A percentile compares a stretch with the other conserved stretches of the same genome.
Conservation (phyloP, 1,284 basidiomycete genomes). For the Ceratobasidium sp. region DNA sequence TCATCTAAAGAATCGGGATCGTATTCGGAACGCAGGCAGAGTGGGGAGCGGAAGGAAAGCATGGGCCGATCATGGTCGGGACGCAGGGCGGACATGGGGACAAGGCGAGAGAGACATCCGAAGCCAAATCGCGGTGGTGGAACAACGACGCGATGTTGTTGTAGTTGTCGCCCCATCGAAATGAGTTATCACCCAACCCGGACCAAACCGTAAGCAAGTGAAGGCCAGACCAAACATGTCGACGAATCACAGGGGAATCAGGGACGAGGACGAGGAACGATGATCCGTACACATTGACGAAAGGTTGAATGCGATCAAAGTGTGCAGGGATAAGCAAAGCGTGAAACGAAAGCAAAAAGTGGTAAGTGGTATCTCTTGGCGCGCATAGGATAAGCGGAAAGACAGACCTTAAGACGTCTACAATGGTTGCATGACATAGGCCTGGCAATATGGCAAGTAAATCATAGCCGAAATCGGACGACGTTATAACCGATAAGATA, state of each 20-base stretch:
- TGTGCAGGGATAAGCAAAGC: not conserved
- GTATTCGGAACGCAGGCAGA: not conserved
- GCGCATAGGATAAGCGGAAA: slow-evolving; percentile 69
- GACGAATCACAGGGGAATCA: not conserved
- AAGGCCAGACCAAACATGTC: not conserved
- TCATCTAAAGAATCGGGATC: slow-evolving; percentile 69
- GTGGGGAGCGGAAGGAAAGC: slow-evolving; percentile 12
- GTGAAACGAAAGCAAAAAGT: slow-evolving; percentile 1
- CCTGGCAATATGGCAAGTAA: slow-evolving; percentile 57
- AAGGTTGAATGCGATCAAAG: no score
- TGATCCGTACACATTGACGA: no score
- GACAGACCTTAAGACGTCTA: slow-evolving; percentile 83
- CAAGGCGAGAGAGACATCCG: slow-evolving; percentile 38
- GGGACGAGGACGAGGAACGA: no score
- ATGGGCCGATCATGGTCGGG: not conserved
- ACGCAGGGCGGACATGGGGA: slow-evolving; percentile 32
- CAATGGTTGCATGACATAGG: slow-evolving; percentile 85
- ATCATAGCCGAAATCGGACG: not conserved
- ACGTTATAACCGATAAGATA: no score
- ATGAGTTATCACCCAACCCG: not conserved
- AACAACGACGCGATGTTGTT: not conserved
- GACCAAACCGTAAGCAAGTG: not conserved
- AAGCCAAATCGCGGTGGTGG: not conserved
- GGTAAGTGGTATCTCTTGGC: slow-evolving; percentile 53
- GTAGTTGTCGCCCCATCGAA: not conserved